phyloP scores from a whole-genome alignment of 2,329 filamentous ascomycete species.

The Cadophora malorum region DNA sequence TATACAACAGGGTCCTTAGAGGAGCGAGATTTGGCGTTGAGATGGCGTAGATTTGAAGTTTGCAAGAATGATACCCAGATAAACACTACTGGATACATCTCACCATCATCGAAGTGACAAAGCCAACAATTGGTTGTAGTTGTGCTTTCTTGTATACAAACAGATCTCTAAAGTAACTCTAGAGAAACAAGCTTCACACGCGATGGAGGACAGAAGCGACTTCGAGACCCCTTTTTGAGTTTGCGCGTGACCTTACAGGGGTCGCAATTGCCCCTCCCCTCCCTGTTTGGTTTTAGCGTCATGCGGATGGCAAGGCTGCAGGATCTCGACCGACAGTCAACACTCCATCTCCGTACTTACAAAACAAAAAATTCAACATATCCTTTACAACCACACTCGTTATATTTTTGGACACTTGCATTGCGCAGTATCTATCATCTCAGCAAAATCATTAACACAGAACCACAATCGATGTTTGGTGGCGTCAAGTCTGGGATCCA shows the following conservation, averaged over 20 bases:
- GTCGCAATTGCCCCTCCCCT: neutral
- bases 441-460: neutral
- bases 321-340: neutral
- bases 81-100: neutral
- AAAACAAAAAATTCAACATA: conserved; percentile 5
- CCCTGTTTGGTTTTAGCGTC: neutral
- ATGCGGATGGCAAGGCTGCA: conserved; percentile 18
- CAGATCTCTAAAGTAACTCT: neutral
- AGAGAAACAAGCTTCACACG: no score
- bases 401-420: conserved; percentile 4
- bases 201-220: no score
- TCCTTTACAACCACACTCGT: conserved; percentile 8
- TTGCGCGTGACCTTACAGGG: conserved; percentile 1
- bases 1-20: conserved; percentile 2
- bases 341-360: neutral
- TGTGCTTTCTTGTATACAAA: neutral
- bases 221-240: neutral
- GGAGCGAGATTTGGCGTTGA: conserved; percentile 23
- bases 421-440: neutral
- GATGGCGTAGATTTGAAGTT: conserved; percentile 17
- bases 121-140: no score
- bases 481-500: conserved; percentile 16
- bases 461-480: conserved; percentile 11
- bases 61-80: conserved; percentile 27
- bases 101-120: no score